Conservation (phyloP, 352 stramenopile species). For the Pilasporangium apinafurcum region DNA sequence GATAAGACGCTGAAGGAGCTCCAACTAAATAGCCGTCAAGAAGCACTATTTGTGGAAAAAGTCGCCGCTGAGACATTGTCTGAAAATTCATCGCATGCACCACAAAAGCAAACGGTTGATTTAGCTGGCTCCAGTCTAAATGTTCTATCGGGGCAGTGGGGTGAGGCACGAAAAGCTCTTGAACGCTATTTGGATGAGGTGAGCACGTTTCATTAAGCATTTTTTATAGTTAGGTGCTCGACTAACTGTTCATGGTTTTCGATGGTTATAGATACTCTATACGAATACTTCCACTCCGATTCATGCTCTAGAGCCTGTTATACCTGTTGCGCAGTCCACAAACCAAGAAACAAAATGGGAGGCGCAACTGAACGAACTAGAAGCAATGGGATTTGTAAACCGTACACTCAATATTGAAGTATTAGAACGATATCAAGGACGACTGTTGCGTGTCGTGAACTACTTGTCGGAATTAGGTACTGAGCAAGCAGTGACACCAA, state of each 20-base stretch:
- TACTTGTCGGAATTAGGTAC: slow-evolving; percentile 61
- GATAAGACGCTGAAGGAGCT: slow-evolving; percentile 45
- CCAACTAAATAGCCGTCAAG: slow-evolving; percentile 46
- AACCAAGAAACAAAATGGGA: slow-evolving; percentile 57
- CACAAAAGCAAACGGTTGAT: not conserved
- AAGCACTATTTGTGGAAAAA: slow-evolving; percentile 62
- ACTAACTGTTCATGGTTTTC: not conserved
- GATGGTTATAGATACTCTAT: slow-evolving; percentile 15
- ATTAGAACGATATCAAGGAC: slow-evolving; percentile 76
- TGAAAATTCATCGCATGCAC: not conserved
- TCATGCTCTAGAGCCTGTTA: slow-evolving; percentile 64
- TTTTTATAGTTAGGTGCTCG: not conserved
- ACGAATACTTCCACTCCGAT: slow-evolving; percentile 31
- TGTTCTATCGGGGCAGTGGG: slow-evolving; percentile 28
- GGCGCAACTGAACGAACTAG: slow-evolving; percentile 54
- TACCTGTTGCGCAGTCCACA: slow-evolving; percentile 37
- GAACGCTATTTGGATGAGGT: slow-evolving; percentile 55
- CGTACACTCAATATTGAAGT: slow-evolving; percentile 54
- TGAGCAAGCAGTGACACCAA: slow-evolving; percentile 15
- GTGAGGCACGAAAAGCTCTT: slow-evolving; percentile 27
- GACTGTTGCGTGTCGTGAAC: slow-evolving; percentile 78
- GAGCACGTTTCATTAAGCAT: not conserved
- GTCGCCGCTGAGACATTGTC: slow-evolving; percentile 1
- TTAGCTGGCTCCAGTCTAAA: slow-evolving; percentile 6
- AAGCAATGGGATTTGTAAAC: slow-evolving; percentile 70